A percentile compares a stretch with the other conserved stretches of the same genome.
Evolutionary conservation across 331 rosid genomes (phyloP).

Genomic region (Malus hybrid): DNA sequence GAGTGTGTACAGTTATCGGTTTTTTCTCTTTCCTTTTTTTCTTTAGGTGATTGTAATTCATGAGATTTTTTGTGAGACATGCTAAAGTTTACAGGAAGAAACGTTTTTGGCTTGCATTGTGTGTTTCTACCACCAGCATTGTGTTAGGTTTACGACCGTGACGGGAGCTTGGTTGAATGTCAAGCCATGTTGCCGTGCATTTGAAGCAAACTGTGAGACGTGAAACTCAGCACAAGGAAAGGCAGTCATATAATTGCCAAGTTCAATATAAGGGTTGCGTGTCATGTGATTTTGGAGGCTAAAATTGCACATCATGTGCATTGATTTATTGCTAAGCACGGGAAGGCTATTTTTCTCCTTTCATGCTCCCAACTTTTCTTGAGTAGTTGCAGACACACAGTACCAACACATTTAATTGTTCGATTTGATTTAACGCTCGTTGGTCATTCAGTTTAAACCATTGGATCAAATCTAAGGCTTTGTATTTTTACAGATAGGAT

Average conservation of each 20-base stretch:
- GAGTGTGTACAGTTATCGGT: conserved; percentile 42
- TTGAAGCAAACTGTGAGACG: background rate
- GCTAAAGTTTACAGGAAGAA: background rate
- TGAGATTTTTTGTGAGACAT: background rate
- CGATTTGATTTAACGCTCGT: background rate
- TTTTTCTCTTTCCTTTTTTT: background rate
- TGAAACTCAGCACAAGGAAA: background rate
- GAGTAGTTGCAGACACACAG: too few species aligned
- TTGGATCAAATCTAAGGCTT: background rate
- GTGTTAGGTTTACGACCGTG: background rate
- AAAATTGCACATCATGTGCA: too few species aligned
- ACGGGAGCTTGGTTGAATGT: background rate
- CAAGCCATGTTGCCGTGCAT: background rate
- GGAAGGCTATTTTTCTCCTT: too few species aligned
- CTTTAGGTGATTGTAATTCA: conserved; percentile 6
- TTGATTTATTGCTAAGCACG: too few species aligned
- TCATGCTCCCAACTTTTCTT: too few species aligned
- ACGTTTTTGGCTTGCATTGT: background rate
- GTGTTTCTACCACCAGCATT: background rate
- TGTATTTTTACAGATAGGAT: too few species aligned
- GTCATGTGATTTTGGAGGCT: too few species aligned
- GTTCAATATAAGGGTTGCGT: background rate
- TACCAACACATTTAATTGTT: too few species aligned
- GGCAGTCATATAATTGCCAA: background rate
- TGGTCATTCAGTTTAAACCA: background rate